Evolutionary conservation across 2,329 filamentous ascomycete species (phyloP), one percentile per base, ranked within the genome.

Genomic region (Penicillium sp.): DNA sequence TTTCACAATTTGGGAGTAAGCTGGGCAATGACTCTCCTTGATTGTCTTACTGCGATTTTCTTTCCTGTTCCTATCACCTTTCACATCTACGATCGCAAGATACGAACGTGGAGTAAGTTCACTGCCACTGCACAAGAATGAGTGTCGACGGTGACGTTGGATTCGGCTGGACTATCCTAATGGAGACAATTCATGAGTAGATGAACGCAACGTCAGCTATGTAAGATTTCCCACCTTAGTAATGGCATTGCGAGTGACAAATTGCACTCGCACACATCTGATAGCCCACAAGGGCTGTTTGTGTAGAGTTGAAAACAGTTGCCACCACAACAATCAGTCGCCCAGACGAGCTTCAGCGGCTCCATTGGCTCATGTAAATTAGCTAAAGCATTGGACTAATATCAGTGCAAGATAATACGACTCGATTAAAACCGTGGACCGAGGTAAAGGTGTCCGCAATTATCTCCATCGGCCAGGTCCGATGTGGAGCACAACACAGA

Each of bases 61-160:
- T 52, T 75, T 8, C 74, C 74, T 1, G 71, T 71, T 3, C 74
- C 74, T 1, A 64, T 75, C 13, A 46, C 74, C 36, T 63, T 77
- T 43, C 76, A 70, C 64, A 65, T 61, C n/a, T 75, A 66, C 56
- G 74, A 75, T 0, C 64, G 65, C 44, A 60, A 37, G 37, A 62
- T 77, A 52, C 63, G 74, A 43, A 59, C 49, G 11, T 72, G 61
- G 63, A 76, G 73, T 59, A 65, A 65, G 47, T 76, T 65, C 40
- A 62, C 54, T 10, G 6, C 19, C 40, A 62, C 54, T 10, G 6
- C 19, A 3, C 43, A 44, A n/a, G 42, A 45, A 22, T 19, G 34
- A 31, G 27, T 25, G 22, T 25, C 22, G 22, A 8, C 22, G 2
- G 22, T 25, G 22, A 8, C 8, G 22, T 8, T 25, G 22, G 7